phyloP scores from a whole-genome alignment of 257 asterid species.

The Nyctanthes arbortristis region DNA sequence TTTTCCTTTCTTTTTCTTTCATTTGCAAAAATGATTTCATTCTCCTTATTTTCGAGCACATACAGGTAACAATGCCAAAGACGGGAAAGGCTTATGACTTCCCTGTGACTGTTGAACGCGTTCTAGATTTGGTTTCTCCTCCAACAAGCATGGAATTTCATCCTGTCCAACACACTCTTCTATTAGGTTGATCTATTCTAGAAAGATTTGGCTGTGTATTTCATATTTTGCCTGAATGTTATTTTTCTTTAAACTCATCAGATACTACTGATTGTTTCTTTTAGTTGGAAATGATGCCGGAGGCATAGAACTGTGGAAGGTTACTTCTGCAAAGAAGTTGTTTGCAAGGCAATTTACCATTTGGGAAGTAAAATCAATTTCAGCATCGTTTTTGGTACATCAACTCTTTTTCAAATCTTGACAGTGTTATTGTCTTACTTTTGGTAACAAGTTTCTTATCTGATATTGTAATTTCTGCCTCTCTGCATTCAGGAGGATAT shows the following conservation, averaged over 20 bases:
- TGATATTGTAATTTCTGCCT: slow-evolving; percentile 12
- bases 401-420: slow-evolving; percentile 5
- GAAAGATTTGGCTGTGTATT: slow-evolving; percentile 3
- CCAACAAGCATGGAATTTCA: slow-evolving; percentile 72
- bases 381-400: slow-evolving; percentile 44
- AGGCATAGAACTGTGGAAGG: slow-evolving; percentile 60
- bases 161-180: slow-evolving; percentile 59
- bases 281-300: slow-evolving; percentile 67
- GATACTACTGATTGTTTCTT: slow-evolving; percentile 19
- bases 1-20: slow-evolving; percentile 7
- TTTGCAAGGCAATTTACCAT: slow-evolving; percentile 38
- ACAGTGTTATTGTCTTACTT: neutral
- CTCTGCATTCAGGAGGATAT: slow-evolving; percentile 41
- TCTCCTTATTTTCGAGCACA: slow-evolving; percentile 9
- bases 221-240: slow-evolving; percentile 16
- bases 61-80: slow-evolving; percentile 40
- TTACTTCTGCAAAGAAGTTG: slow-evolving; percentile 43
- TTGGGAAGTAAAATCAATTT: slow-evolving; percentile 33
- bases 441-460: slow-evolving; percentile 10
- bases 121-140: slow-evolving; percentile 39
- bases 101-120: slow-evolving; percentile 48
- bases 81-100: slow-evolving; percentile 38
- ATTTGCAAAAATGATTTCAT: neutral
- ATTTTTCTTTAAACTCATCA: slow-evolving; percentile 12
- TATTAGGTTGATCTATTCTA: slow-evolving; percentile 49